A percentile compares a stretch with the other conserved stretches of the same genome.
Conservation (phyloP, 805 yeast genomes). For the Ogataea chonburiensis region DNA sequence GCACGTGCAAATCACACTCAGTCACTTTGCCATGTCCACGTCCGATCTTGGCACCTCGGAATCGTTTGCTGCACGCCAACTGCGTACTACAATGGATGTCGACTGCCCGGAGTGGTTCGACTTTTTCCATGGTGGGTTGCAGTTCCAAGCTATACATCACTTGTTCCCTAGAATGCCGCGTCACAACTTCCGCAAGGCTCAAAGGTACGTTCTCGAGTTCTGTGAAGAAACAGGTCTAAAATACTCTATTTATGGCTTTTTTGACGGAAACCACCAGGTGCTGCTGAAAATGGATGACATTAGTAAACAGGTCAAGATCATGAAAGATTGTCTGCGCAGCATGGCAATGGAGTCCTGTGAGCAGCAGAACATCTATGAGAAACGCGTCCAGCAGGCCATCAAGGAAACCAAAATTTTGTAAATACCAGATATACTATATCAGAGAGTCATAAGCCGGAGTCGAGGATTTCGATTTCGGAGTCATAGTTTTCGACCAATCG, state of each 20-base stretch:
- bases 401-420: slow-evolving; percentile 9
- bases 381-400: slow-evolving; percentile 25
- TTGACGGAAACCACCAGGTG: slow-evolving; percentile 71
- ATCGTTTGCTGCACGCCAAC: slow-evolving; percentile 73
- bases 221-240: slow-evolving; percentile 74
- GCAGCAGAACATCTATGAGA: slow-evolving; percentile 31
- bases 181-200: slow-evolving; percentile 78
- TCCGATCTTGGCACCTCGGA: slow-evolving; percentile 80
- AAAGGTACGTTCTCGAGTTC: slow-evolving; percentile 67
- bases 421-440: slow-evolving; percentile 7
- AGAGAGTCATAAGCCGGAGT: slow-evolving; percentile 7
- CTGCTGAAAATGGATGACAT: slow-evolving; percentile 68
- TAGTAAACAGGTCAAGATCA: slow-evolving; percentile 73
- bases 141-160: slow-evolving; percentile 89
- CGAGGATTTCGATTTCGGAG: slow-evolving; percentile 2
- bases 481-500: slow-evolving; percentile 14
- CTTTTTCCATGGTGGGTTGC: slow-evolving; percentile 87
- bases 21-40: slow-evolving; percentile 93
- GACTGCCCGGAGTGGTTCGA: slow-evolving; percentile 93
- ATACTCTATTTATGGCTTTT: slow-evolving; percentile 83
- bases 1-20: slow-evolving; percentile 88
- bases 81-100: slow-evolving; percentile 92
- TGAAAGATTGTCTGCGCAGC: slow-evolving; percentile 68
- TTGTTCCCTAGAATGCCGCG: slow-evolving; percentile 86
- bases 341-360: slow-evolving; percentile 52